Conservation (phyloP, 768 basidiomycete genomes). For the Boletus rufocinnamomeus region DNA sequence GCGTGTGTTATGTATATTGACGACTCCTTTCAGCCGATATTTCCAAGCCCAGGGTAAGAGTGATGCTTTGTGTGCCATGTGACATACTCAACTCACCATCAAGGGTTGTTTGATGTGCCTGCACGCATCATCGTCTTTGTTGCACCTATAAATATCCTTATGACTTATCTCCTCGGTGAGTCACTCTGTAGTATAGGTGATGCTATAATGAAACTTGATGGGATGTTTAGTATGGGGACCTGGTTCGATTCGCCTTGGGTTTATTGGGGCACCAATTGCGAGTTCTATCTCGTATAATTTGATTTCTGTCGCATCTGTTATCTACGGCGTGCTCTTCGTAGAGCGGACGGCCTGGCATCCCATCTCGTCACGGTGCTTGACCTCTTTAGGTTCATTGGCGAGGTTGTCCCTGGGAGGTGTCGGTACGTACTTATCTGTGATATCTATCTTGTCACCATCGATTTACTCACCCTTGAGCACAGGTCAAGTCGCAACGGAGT, state of each 20-base stretch:
- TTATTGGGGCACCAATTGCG: constrained; percentile 89
- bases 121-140: constrained; percentile 80
- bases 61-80: constrained; percentile 20
- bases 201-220: constrained; percentile 40
- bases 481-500: constrained; percentile 85
- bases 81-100: constrained; percentile 4
- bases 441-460: neutral
- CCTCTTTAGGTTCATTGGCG: constrained; percentile 64
- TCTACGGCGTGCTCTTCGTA: constrained; percentile 64
- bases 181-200: neutral
- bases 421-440: constrained; percentile 40
- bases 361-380: constrained; percentile 62
- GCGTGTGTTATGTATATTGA: constrained; percentile 46
- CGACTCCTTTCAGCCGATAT: constrained; percentile 39
- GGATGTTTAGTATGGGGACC: constrained; percentile 87
- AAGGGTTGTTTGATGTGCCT: constrained; percentile 80
- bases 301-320: constrained; percentile 59
- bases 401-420: constrained; percentile 82
- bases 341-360: constrained; percentile 86
- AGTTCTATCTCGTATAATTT: constrained; percentile 88
- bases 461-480: neutral
- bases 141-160: constrained; percentile 79
- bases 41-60: constrained; percentile 80
- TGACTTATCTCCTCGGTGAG: constrained; percentile 83
- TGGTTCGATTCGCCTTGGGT: constrained; percentile 77